Percentiles rank a stretch among this genome's conserved stretches.
These are phyloP conservation scores for Leccinum arenicola DNA, from an alignment of 768 basidiomycete genomes.

Conservation along the genomic window DNA sequence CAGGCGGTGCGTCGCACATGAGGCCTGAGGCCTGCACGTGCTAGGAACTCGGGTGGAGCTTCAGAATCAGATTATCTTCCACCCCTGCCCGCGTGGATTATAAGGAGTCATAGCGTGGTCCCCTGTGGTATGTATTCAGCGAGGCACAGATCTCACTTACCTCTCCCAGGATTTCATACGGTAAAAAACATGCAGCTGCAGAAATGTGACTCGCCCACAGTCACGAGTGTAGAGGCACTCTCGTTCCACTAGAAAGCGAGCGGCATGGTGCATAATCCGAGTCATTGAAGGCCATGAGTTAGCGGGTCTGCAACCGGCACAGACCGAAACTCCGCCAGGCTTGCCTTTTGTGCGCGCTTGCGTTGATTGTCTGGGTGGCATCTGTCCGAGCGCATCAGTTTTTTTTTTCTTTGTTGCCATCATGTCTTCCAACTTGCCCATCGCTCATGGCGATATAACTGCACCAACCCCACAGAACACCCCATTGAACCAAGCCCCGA, in stretches of 20 bases:
- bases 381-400: conserved; percentile 18
- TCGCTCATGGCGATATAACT: conserved; percentile 56
- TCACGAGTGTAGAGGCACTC: neutral
- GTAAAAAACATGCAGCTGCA: neutral
- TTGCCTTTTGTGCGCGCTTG: conserved; percentile 22
- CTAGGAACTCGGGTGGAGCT: neutral
- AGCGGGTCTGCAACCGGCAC: conserved; percentile 19
- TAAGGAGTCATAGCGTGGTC: neutral
- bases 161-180: neutral
- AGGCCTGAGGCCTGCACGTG: neutral
- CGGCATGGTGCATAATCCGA: neutral
- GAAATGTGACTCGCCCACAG: neutral
- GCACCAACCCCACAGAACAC: conserved; percentile 97
- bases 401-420: conserved; percentile 25
- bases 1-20: neutral
- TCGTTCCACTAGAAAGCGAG: neutral
- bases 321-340: conserved; percentile 36
- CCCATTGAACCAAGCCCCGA: conserved; percentile 77
- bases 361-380: conserved; percentile 23
- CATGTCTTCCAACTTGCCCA: conserved; percentile 73
- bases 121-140: neutral
- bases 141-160: neutral
- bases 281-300: neutral
- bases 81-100: neutral
- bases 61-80: neutral